These are phyloP conservation scores for Usnea hakonensis DNA, from an alignment of 495 filamentous ascomycete genomes.

Conservation along the genomic window DNA sequence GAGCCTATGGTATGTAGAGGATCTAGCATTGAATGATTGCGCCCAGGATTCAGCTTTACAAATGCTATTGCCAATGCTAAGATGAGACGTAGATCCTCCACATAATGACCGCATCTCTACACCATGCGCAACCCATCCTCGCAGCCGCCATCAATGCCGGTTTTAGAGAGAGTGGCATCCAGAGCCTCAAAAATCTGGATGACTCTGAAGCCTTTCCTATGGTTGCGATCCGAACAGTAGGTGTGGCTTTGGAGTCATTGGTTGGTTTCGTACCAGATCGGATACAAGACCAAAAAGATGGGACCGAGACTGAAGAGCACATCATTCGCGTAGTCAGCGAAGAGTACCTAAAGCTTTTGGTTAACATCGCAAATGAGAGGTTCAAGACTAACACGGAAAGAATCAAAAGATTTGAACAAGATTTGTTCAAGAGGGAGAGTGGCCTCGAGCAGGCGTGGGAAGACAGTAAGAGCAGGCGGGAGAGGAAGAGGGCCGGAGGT, in stretches of 20 bases:
- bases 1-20: slow-evolving; percentile 69
- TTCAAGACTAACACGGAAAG: slow-evolving; percentile 68
- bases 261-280: slow-evolving; percentile 43
- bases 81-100: slow-evolving; percentile 65
- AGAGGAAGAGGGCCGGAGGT: slow-evolving; percentile 57
- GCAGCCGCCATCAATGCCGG: slow-evolving; percentile 68
- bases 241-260: slow-evolving; percentile 69
- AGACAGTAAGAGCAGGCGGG: slow-evolving; percentile 46
- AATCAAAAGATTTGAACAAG: slow-evolving; percentile 51
- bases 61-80: background rate
- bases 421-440: slow-evolving; percentile 32
- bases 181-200: slow-evolving; percentile 36
- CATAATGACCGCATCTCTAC: slow-evolving; percentile 62
- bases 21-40: background rate
- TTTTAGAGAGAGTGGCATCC: slow-evolving; percentile 81
- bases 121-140: slow-evolving; percentile 64
- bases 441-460: slow-evolving; percentile 42
- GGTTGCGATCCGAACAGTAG: slow-evolving; percentile 74
- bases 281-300: slow-evolving; percentile 28
- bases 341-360: slow-evolving; percentile 53
- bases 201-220: slow-evolving; percentile 51
- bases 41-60: background rate
- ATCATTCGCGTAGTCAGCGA: slow-evolving; percentile 41
- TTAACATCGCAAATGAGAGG: slow-evolving; percentile 64
- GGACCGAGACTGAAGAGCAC: slow-evolving; percentile 27